phyloP scores from a whole-genome alignment of 805 yeast genomes.

The Ogataea wickerhamii region DNA sequence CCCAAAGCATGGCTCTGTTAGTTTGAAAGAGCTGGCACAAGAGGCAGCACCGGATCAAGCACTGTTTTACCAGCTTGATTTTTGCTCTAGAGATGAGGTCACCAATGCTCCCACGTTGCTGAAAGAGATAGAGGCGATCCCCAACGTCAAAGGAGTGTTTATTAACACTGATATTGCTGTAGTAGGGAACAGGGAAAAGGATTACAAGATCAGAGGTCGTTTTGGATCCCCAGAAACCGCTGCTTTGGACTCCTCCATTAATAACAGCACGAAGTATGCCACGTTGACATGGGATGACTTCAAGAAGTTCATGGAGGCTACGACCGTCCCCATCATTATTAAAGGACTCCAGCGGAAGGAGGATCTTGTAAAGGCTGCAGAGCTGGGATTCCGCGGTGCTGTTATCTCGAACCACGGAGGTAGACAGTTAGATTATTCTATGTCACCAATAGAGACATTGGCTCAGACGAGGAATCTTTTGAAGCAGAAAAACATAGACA shows the following conservation, averaged over 20 bases:
- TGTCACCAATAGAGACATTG: constrained; percentile 59
- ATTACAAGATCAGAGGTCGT: constrained; percentile 61
- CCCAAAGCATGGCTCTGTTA: constrained; percentile 79
- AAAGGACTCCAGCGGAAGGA: constrained; percentile 70
- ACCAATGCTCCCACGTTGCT: constrained; percentile 37
- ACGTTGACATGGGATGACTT: constrained; percentile 58
- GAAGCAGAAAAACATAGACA: constrained; percentile 43
- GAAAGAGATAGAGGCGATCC: constrained; percentile 30
- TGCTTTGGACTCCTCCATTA: constrained; percentile 9
- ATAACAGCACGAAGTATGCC: constrained; percentile 36
- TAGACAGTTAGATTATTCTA: constrained; percentile 60
- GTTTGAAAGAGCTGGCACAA: constrained; percentile 70
- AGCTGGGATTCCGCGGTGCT: constrained; percentile 58
- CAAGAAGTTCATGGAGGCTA: constrained; percentile 43
- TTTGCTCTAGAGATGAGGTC: constrained; percentile 57
- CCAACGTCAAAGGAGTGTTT: constrained; percentile 71
- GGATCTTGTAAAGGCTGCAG: constrained; percentile 58
- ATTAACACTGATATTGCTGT: constrained; percentile 86
- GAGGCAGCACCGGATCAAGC: constrained; percentile 57
- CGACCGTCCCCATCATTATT: constrained; percentile 45
- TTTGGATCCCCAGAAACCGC: constrained; percentile 36
- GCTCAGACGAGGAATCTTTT: constrained; percentile 50
- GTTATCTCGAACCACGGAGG: constrained; percentile 76
- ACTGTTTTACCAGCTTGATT: constrained; percentile 82
- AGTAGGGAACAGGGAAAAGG: constrained; percentile 82